phyloP scores from a whole-genome alignment of 2,329 filamentous ascomycete genomes.

The Lithohypha guttulata region DNA sequence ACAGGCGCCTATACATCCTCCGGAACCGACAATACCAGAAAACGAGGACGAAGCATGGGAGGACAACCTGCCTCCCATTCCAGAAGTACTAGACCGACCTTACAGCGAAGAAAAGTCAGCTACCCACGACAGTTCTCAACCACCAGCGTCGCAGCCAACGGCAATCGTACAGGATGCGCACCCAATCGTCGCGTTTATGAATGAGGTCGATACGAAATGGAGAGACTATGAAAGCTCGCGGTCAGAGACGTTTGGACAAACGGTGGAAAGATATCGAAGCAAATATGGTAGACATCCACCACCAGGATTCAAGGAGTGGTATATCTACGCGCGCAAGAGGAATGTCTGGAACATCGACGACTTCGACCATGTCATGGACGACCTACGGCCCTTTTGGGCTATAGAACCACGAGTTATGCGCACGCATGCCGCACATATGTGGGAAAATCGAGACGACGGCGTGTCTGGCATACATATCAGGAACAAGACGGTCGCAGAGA shows the following conservation, averaged over 20 bases:
- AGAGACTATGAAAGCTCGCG: conserved; percentile 25
- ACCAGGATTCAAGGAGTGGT: conserved; percentile 32
- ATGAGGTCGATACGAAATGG: conserved; percentile 27
- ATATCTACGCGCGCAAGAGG: conserved; percentile 28
- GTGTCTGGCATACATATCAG: conserved; percentile 27
- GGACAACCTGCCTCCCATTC: conserved; percentile 4
- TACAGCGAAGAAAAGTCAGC: not conserved
- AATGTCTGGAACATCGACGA: conserved; percentile 31
- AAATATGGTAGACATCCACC: conserved; percentile 32
- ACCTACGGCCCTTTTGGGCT: conserved; percentile 31
- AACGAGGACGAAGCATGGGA: conserved; percentile 7
- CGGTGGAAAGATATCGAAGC: conserved; percentile 29
- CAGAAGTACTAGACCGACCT: not conserved
- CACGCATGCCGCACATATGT: conserved; percentile 27
- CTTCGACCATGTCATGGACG: conserved; percentile 24
- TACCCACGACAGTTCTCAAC: not conserved
- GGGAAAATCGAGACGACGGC: conserved; percentile 22
- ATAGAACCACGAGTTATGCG: conserved; percentile 26
- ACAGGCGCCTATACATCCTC: conserved; percentile 11
- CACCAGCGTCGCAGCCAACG: not conserved
- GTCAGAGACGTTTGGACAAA: conserved; percentile 29
- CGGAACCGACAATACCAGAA: conserved; percentile 9
- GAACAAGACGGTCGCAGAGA: conserved; percentile 27
- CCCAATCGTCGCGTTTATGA: conserved; percentile 27
- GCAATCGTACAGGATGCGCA: conserved; percentile 20